Evolutionary conservation across 2,329 filamentous ascomycete genomes (phyloP).

Genomic region (Trichothecium sympodiale): DNA sequence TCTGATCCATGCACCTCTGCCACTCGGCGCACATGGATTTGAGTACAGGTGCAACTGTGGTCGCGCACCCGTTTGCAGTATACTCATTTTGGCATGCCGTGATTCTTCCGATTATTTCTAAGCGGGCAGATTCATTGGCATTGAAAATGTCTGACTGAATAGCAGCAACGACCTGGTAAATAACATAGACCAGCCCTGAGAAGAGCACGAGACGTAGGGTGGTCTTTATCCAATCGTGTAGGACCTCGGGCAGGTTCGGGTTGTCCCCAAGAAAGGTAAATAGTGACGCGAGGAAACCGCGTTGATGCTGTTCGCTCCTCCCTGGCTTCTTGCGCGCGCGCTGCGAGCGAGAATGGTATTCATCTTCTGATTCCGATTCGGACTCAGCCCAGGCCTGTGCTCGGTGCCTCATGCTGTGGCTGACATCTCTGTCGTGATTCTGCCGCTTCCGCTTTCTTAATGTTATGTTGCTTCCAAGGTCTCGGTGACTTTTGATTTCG

Average conservation of each 20-base stretch:
- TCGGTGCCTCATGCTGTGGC: neutral
- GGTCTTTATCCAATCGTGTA: constrained; percentile 45
- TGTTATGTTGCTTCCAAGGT: constrained; percentile 31
- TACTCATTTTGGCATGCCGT: constrained; percentile 64
- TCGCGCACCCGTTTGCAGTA: constrained; percentile 61
- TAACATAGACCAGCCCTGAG: constrained; percentile 42
- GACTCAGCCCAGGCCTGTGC: constrained; percentile 33
- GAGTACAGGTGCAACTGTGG: constrained; percentile 59
- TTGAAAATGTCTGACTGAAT: constrained; percentile 66
- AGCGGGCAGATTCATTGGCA: constrained; percentile 57
- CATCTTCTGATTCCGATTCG: constrained; percentile 16
- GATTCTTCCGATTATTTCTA: constrained; percentile 62
- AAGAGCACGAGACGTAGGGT: too few species aligned
- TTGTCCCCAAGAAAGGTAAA: constrained; percentile 44
- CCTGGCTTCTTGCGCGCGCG: constrained; percentile 12
- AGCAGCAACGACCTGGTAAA: constrained; percentile 58
- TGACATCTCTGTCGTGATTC: constrained; percentile 38
- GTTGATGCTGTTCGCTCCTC: constrained; percentile 8
- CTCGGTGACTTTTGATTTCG: constrained; percentile 43
- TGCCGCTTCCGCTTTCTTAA: constrained; percentile 41
- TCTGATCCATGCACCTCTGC: constrained; percentile 78
- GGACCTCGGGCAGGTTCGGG: constrained; percentile 46
- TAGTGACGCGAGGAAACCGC: constrained; percentile 28
- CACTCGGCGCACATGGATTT: constrained; percentile 65
- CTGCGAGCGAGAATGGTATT: constrained; percentile 5